These are phyloP conservation scores for Magnusiomyces paraingens DNA, from an alignment of 1,139 yeast genomes.

Conservation along the genomic window DNA sequence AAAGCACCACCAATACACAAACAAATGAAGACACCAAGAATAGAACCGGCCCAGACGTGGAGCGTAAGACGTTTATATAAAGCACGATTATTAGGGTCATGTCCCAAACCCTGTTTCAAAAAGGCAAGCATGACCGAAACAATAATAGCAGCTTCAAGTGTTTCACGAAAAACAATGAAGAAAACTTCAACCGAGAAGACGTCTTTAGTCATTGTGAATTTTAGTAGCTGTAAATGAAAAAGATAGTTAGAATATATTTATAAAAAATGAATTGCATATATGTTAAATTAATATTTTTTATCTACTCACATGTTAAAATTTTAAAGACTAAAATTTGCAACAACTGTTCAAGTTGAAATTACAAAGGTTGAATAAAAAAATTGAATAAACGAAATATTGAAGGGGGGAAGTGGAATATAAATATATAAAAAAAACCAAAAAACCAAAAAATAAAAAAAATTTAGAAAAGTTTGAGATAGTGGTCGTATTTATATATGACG, in stretches of 20 bases:
- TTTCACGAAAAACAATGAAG: conserved; percentile 84
- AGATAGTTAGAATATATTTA: neutral
- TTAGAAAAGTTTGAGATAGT: no score
- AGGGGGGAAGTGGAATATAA: no score
- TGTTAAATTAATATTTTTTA: neutral
- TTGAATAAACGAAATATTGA: no score
- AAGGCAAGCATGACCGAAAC: conserved; percentile 86
- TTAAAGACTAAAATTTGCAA: no score
- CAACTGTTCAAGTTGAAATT: no score
- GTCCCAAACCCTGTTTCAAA: conserved; percentile 73
- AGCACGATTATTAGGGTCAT: neutral
- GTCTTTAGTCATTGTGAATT: conserved; percentile 27
- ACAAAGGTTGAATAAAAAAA: no score
- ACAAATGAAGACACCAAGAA: conserved; percentile 66
- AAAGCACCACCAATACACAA: conserved; percentile 75
- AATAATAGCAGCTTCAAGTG: conserved; percentile 83
- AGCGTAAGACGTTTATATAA: conserved; percentile 54
- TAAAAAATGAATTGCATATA: neutral
- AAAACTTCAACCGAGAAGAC: conserved; percentile 46
- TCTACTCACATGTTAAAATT: neutral
- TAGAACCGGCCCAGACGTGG: conserved; percentile 80
- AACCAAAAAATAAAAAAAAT: no score
- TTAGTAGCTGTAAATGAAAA: neutral
- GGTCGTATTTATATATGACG: no score
- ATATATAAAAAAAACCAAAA: no score